Percentiles rank a stretch among this genome's conserved stretches.
These are phyloP conservation scores for Aspergillus ibericus DNA, from an alignment of 2,329 filamentous ascomycete species.

Conservation along the genomic window DNA sequence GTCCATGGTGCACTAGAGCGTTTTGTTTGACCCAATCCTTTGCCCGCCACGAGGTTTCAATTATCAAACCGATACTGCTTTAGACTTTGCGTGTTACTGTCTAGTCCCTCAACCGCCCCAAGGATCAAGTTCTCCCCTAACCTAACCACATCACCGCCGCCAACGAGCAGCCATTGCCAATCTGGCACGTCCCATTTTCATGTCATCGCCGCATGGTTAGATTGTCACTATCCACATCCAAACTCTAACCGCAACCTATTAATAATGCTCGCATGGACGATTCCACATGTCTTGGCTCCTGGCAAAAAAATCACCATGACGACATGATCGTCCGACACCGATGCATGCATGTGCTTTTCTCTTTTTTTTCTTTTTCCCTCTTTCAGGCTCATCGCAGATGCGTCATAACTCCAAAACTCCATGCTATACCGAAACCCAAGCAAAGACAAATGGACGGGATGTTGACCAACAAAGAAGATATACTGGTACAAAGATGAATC, in stretches of 20 bases:
- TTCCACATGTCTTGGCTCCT: no score
- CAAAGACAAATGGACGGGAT: background rate
- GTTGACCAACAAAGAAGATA: background rate
- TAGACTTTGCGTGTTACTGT: background rate
- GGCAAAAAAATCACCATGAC: background rate
- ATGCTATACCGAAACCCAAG: constrained; percentile 11
- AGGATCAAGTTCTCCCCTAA: background rate
- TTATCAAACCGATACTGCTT: constrained; percentile 1
- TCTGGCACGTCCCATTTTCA: no score
- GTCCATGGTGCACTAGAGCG: background rate
- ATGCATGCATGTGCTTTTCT: background rate
- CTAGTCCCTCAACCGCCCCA: background rate
- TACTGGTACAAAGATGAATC: background rate
- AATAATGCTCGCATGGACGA: no score
- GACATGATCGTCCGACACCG: background rate
- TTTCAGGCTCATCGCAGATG: background rate
- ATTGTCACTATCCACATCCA: no score
- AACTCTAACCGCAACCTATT: no score
- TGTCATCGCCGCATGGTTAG: no score
- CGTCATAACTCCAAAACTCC: constrained; percentile 14
- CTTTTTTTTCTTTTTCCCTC: background rate
- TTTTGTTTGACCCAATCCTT: background rate
- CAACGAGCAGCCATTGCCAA: no score
- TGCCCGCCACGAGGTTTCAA: background rate
- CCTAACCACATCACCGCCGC: background rate